Evolutionary conservation across 2,329 filamentous ascomycete species (phyloP), one percentile per base, ranked within the genome.

Genomic region (Dactylella cylindrospora): DNA sequence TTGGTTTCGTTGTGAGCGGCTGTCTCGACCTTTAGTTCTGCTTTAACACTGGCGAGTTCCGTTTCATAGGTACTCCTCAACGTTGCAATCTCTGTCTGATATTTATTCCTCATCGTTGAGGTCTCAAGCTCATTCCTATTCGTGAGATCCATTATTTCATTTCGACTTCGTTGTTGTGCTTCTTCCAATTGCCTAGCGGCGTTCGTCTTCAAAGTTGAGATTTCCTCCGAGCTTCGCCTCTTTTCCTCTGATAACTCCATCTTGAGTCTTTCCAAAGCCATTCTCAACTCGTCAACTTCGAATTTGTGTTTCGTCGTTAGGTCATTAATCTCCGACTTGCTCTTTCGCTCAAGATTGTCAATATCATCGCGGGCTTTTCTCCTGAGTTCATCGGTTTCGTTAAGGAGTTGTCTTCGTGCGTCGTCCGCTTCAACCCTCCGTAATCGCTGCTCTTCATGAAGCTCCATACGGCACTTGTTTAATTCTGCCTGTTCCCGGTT

Each of bases 201-300:
- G 76, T 70, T 90, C 83, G 39, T 85, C 80, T 25, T 87, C 83
- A 12, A 88, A 71, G 68, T 88, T 82, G n/a, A 64, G 59, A 45
- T 69, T 13, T 28, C 71, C 67, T 61, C 70, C 64, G 36, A 70
- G 26, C 64, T 65, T 57, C 31, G 70, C 65, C 52, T 39, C 39
- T 65, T 61, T 17, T 57, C 47, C 25, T 66, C 51, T n/a, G 52
- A 46, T 31, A 65, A 35, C n/a, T 61, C 52, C 25, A 72, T 69
- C 17, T 71, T 62, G 39, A 52, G 72, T 70, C 15, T 77, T 76
- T 31, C 83, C 79, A 64, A 86, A 77, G 38, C 80, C 80, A 47
- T 81, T 78, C 68, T 82, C 80, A 26, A 89, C 3, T 82, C 79
- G 4, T 83, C 80, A 12, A 91, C 70, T 45, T 87, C 84, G 47